phyloP scores from a whole-genome alignment of 2,329 filamentous ascomycete species.

The Hypoxylon sp. region DNA sequence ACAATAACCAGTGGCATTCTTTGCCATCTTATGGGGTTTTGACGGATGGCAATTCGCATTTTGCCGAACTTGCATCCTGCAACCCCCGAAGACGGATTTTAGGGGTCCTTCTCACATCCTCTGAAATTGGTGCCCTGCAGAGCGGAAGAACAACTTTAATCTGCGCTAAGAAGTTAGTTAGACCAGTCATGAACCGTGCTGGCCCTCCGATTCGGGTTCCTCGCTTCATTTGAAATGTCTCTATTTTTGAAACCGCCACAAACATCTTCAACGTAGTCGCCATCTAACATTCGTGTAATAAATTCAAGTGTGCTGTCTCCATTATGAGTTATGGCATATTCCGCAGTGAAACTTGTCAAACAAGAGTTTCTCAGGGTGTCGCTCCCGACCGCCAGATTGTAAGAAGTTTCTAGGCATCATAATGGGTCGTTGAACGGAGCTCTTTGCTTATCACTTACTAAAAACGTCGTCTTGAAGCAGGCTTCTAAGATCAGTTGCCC shows the following conservation, averaged over 20 bases:
- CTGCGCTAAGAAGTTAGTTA: slow-evolving; percentile 32
- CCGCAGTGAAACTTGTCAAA: slow-evolving; percentile 31
- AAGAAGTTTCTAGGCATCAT: slow-evolving; percentile 38
- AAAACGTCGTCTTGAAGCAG: slow-evolving; percentile 45
- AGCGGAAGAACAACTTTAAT: slow-evolving; percentile 43
- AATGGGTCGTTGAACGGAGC: slow-evolving; percentile 42
- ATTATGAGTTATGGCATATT: slow-evolving; percentile 16
- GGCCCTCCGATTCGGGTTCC: slow-evolving; percentile 37
- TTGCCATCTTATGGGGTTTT: slow-evolving; percentile 38
- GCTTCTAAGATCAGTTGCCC: slow-evolving; percentile 46
- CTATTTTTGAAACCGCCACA: slow-evolving; percentile 17
- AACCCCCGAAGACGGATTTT: slow-evolving; percentile 35
- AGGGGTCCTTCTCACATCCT: slow-evolving; percentile 38
- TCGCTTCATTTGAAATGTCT: slow-evolving; percentile 28
- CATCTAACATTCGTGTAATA: neutral
- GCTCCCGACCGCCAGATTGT: slow-evolving; percentile 44
- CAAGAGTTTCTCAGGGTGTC: slow-evolving; percentile 29
- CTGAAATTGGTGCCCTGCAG: slow-evolving; percentile 40
- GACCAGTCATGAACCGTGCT: slow-evolving; percentile 32
- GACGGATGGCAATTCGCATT: slow-evolving; percentile 39
- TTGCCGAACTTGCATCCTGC: slow-evolving; percentile 42
- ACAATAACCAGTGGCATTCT: slow-evolving; percentile 34
- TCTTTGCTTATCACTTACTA: slow-evolving; percentile 45
- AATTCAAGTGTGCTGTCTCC: slow-evolving; percentile 7
- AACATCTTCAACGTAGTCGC: slow-evolving; percentile 19